Percentiles rank a stretch among this genome's conserved stretches.
These are phyloP conservation scores for Pisolithus sp. DNA, from an alignment of 768 basidiomycete species.

Conservation along the genomic window DNA sequence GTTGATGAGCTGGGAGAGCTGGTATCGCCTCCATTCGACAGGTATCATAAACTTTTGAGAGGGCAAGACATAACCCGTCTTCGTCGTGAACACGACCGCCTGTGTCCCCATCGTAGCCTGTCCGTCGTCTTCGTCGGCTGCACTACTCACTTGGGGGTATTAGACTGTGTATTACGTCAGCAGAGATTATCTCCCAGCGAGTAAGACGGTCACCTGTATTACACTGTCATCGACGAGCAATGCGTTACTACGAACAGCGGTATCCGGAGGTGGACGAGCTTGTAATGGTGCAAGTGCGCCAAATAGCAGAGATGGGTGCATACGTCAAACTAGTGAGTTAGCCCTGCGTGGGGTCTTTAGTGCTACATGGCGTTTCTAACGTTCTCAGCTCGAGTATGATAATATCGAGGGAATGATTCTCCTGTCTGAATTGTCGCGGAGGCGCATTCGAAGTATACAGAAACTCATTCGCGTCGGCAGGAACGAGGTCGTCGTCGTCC, in stretches of 20 bases:
- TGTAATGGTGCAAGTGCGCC: slow-evolving; percentile 99
- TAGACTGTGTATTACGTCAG: not conserved
- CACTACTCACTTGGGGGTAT: no score
- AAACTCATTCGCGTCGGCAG: slow-evolving; percentile 96
- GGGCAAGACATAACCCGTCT: slow-evolving; percentile 67
- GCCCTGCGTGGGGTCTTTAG: not conserved
- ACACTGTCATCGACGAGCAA: slow-evolving; percentile 23
- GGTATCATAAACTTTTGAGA: slow-evolving; percentile 93
- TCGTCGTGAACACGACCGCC: slow-evolving; percentile 68
- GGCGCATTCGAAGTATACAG: slow-evolving; percentile 95
- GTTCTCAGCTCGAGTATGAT: slow-evolving; percentile 86
- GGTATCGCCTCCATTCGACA: slow-evolving; percentile 85
- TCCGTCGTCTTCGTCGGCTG: not conserved
- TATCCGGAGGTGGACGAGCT: slow-evolving; percentile 97
- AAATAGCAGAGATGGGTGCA: slow-evolving; percentile 99
- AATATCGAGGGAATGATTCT: slow-evolving; percentile 99
- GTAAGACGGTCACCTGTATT: not conserved
- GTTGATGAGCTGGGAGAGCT: slow-evolving; percentile 95
- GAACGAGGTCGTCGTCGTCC: slow-evolving; percentile 97
- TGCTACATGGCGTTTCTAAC: not conserved
- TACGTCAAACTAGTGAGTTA: slow-evolving; percentile 89
- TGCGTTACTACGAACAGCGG: slow-evolving; percentile 91
- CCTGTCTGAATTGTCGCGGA: slow-evolving; percentile 92
- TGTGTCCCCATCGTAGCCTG: slow-evolving; percentile 18
- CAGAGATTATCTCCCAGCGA: not conserved